Evolutionary conservation across 2,329 filamentous ascomycete species (phyloP).

Genomic region (Diaporthe helianthi): DNA sequence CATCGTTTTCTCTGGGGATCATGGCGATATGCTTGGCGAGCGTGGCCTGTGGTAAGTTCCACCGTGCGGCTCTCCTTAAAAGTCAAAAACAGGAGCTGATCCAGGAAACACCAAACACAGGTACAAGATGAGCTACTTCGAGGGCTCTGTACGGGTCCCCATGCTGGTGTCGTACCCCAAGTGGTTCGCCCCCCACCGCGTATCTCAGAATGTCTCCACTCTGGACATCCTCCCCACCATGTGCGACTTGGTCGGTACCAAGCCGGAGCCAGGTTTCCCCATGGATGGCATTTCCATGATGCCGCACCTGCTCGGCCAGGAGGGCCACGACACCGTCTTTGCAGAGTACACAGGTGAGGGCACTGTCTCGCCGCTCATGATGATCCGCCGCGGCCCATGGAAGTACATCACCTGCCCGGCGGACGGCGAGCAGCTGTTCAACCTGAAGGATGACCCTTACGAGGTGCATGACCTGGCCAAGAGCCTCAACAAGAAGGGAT

Average conservation of each 20-base stretch:
- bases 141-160: slow-evolving; percentile 87
- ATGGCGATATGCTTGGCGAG: slow-evolving; percentile 96
- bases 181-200: slow-evolving; percentile 76
- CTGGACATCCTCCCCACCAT: slow-evolving; percentile 90
- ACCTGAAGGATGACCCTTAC: slow-evolving; percentile 76
- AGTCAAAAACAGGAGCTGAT: neutral
- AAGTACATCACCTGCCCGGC: slow-evolving; percentile 89
- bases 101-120: slow-evolving; percentile 39
- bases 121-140: slow-evolving; percentile 98
- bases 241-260: slow-evolving; percentile 79
- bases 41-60: slow-evolving; percentile 75
- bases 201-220: slow-evolving; percentile 86
- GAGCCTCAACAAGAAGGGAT: slow-evolving; percentile 47
- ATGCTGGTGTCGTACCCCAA: slow-evolving; percentile 84
- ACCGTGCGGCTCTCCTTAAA: neutral
- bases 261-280: slow-evolving; percentile 73
- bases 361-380: slow-evolving; percentile 86
- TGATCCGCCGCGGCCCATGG: slow-evolving; percentile 90
- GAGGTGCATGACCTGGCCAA: slow-evolving; percentile 78
- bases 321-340: slow-evolving; percentile 85
- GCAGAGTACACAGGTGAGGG: slow-evolving; percentile 96
- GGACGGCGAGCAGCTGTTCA: slow-evolving; percentile 85
- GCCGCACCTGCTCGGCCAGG: slow-evolving; percentile 73
- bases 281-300: slow-evolving; percentile 85
- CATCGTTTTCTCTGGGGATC: slow-evolving; percentile 90